Base-by-base conservation (phyloP, 345 rosid species). In the Clausena lansium region DNA sequence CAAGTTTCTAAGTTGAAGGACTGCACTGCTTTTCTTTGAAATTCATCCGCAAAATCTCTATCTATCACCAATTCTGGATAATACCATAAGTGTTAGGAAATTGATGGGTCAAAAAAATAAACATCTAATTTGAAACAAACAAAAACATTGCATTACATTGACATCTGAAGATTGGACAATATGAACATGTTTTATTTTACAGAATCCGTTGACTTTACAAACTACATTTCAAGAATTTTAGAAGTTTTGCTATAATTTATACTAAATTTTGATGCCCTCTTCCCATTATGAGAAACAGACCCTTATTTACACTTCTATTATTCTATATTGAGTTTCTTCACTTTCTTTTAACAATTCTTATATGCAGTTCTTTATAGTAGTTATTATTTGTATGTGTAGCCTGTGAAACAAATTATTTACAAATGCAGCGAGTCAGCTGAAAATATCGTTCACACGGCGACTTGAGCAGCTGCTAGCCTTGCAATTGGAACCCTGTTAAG, bases 391-490 rank as follows among this genome's bases (percentile, higher is more conserved):
- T 65, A 15, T 13, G 50, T 30, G 22, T 17, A 32, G 14, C 25
- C 33, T 2, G 36, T 67, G 62, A 32, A 75, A 9, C 47, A 20
- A 7, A 47, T 13, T 65, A 65, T 65, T 15, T 65, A 52, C 78
- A 50, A 66, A 20, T 22, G 70, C 68, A 27, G 57, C 36, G 14
- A 25, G 25, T 27, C 2, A 17, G 63, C 4, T 76, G 64, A 13
- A 63, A 63, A 47, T 75, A 70, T 54, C 13, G 74, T 80, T 89
- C 82, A 82, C 33, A 77, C 92, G 22, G 86, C 94, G 75, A 80
- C 95, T 79, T 94, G 98, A 70, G 98, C 98, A 69, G 98, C 98
- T 28, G 98, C 97, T 39, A 94, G 86, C 95, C 98, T 94, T 73
- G 98, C 98, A 78, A 94, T 89, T 3, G 98, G 98, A 71, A 94